Percentiles rank a stretch among this genome's conserved stretches.
phyloP scores from a whole-genome alignment of 768 basidiomycete genomes.

The Lactarius hatsudake region DNA sequence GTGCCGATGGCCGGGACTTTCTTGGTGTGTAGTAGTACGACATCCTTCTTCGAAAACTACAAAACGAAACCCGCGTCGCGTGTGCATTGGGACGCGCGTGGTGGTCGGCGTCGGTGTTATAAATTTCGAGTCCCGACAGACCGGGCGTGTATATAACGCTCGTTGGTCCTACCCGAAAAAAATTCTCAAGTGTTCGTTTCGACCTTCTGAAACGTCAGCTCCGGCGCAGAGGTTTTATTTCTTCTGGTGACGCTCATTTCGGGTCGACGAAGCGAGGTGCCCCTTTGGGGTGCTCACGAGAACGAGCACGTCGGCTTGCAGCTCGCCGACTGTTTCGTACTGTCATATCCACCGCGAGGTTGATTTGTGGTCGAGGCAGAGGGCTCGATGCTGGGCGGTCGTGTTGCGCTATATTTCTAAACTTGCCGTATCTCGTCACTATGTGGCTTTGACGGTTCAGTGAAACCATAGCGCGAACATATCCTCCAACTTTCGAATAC shows the following conservation, averaged over 20 bases:
- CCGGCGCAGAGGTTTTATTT: conserved; percentile 45
- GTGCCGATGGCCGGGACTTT: conserved; percentile 52
- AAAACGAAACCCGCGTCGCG: no score
- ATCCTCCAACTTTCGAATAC: background rate
- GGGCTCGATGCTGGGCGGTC: conserved; percentile 44
- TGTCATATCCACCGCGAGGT: conserved; percentile 52
- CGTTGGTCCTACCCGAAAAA: conserved; percentile 21
- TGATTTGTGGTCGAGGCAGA: conserved; percentile 44
- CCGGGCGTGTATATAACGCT: conserved; percentile 17
- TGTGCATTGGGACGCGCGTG: background rate
- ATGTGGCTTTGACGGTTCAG: conserved; percentile 80
- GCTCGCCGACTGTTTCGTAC: conserved; percentile 35
- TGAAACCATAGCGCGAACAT: conserved; percentile 81
- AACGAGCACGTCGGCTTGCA: conserved; percentile 35
- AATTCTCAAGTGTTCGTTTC: conserved; percentile 59
- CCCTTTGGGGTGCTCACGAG: conserved; percentile 50
- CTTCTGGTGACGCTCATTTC: conserved; percentile 64
- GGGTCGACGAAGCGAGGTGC: conserved; percentile 78
- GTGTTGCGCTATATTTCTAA: conserved; percentile 78
- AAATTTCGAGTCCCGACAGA: conserved; percentile 26
- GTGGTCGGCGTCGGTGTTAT: conserved; percentile 26
- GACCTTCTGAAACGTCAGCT: conserved; percentile 65
- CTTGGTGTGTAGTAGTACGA: conserved; percentile 21
- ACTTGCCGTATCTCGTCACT: conserved; percentile 74
- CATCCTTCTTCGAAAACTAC: background rate